Conservation (phyloP, 352 stramenopile genomes). For the Phytophthora sansomeana region DNA sequence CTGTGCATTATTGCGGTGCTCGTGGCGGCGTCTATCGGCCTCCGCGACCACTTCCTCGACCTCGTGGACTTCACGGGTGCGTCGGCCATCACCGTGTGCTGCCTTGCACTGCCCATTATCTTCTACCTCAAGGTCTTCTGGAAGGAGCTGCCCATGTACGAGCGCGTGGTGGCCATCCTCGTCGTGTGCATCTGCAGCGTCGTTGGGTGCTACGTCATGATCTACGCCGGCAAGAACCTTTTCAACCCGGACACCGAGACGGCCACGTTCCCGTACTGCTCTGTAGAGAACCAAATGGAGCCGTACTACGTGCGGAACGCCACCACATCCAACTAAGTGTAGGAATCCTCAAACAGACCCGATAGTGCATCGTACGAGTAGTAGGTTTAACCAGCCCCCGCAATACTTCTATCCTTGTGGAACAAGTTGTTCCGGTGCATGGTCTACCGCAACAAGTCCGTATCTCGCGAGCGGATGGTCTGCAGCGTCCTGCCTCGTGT, state of each 20-base stretch:
- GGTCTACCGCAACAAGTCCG: slow-evolving; percentile 26
- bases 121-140: slow-evolving; percentile 56
- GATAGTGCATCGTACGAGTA: slow-evolving; percentile 32
- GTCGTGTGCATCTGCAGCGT: slow-evolving; percentile 39
- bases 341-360: slow-evolving; percentile 3
- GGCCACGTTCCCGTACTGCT: slow-evolving; percentile 41
- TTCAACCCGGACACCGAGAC: slow-evolving; percentile 36
- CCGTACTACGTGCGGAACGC: slow-evolving; percentile 36
- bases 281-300: slow-evolving; percentile 33
- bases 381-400: slow-evolving; percentile 24
- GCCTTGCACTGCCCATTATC: slow-evolving; percentile 48
- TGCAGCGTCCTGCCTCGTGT: slow-evolving; percentile 23
- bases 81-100: slow-evolving; percentile 46
- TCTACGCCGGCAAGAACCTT: slow-evolving; percentile 43
- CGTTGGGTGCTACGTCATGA: slow-evolving; percentile 45
- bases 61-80: slow-evolving; percentile 55
- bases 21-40: slow-evolving; percentile 30
- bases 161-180: slow-evolving; percentile 33
- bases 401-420: slow-evolving; percentile 37
- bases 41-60: slow-evolving; percentile 43
- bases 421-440: slow-evolving; percentile 34
- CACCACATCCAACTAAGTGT: slow-evolving; percentile 29
- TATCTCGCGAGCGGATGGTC: slow-evolving; percentile 34
- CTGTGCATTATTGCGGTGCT: slow-evolving; percentile 37
- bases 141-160: slow-evolving; percentile 43